Base-by-base conservation (phyloP, 768 basidiomycete genomes). In the Scleroderma citrinum region DNA sequence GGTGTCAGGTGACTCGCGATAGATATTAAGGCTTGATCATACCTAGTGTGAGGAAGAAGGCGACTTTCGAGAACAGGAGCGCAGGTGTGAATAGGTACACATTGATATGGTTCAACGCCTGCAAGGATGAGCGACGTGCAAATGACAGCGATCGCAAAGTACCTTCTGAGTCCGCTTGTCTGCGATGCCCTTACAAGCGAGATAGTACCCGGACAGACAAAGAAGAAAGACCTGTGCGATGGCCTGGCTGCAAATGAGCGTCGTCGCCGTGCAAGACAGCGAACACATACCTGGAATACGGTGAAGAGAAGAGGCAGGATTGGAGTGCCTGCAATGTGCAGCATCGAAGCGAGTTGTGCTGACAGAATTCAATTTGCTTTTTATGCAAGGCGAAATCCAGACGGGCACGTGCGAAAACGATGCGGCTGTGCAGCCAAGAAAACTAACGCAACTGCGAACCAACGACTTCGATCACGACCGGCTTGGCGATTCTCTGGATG, bases 151-250 rank as follows among this genome's bases (percentile, higher is more conserved):
- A 21, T 20, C 21, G 7, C n/a, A 30, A 20, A 1, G n/a, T 32
- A 90, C 91, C 76, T 88, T 90, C 68, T 94, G 93, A 0, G 88
- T 91, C 51, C 78, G 79, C 63, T 92, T 92, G 62, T 97, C 92
- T 16, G 95, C 77, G 40, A 97, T 83, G 21, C 87, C 89, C 24
- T 75, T 76, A 47, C 74, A 66, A 1, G 94, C 90, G 34, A 97
- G 82, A 21, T 83, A 71, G 63, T 87, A 92, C 2, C 92, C 92
- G 0, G 87, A 85, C 3, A 89, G 60, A 70, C 91, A 94, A 50
- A 93, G 72, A 37, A 95, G 56, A 62, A 93, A 88, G 38, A 96
- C 93, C 68, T 95, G 83, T 26, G 89, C 71, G 52, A 95, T 92
- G 8, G 91, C 91, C 91, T 94, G 45, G 16, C 30, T 0, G 5